Evolutionary conservation across 2,329 filamentous ascomycete genomes (phyloP).

Genomic region (Alternaria ventricosa): DNA sequence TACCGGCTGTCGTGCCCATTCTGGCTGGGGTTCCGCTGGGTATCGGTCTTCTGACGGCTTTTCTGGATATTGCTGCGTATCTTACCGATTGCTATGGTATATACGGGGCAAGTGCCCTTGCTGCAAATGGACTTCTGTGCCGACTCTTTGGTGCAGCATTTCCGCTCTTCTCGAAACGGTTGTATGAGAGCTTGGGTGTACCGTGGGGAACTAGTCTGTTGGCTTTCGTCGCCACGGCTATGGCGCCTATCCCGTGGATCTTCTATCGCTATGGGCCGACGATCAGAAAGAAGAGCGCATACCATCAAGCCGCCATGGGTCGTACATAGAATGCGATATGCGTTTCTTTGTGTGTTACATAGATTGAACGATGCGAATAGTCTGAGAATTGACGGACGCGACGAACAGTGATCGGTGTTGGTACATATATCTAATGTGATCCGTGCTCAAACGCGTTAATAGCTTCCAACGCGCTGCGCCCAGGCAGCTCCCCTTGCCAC

Average conservation of each 20-base stretch:
- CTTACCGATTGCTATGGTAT: slow-evolving; percentile 69
- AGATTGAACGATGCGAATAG: background rate
- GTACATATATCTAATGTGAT: background rate
- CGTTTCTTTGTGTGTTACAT: background rate
- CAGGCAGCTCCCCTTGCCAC: background rate
- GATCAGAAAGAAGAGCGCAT: background rate
- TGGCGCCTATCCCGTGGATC: slow-evolving; percentile 1
- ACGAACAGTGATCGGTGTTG: background rate
- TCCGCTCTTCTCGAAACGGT: background rate
- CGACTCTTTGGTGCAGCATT: background rate
- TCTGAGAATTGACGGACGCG: background rate
- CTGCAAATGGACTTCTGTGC: background rate
- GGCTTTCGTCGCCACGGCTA: slow-evolving; percentile 46
- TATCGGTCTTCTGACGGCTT: slow-evolving; percentile 43
- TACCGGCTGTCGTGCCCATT: slow-evolving; percentile 63
- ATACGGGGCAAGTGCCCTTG: slow-evolving; percentile 9
- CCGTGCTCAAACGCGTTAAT: background rate
- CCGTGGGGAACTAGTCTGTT: slow-evolving; percentile 42
- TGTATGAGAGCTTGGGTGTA: background rate
- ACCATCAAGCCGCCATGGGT: background rate
- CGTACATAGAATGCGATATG: background rate
- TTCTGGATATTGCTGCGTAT: slow-evolving; percentile 65
- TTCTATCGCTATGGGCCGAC: slow-evolving; percentile 3
- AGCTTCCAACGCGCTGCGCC: background rate
- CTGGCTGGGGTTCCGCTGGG: slow-evolving; percentile 58